A percentile compares a stretch with the other conserved stretches of the same genome.
Evolutionary conservation across 2,329 filamentous ascomycete genomes (phyloP).

Genomic region (Alternaria atra): DNA sequence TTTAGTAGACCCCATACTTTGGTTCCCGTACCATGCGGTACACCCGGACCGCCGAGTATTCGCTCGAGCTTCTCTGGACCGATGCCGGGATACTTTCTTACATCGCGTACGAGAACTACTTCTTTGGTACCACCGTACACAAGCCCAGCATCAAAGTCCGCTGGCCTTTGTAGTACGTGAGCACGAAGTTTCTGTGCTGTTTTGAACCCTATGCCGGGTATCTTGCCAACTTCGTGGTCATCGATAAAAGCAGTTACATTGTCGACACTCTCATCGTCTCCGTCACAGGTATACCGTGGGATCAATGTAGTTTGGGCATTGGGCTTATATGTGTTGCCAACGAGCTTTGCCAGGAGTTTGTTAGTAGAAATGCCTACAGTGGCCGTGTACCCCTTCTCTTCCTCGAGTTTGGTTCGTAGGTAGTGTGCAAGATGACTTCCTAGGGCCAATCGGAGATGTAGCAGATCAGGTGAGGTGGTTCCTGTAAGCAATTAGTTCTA

Average conservation of each 20-base stretch:
- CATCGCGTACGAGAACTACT: slow-evolving; percentile 69
- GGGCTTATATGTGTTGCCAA: slow-evolving; percentile 85
- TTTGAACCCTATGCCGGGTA: slow-evolving; percentile 87
- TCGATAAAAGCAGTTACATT: slow-evolving; percentile 78
- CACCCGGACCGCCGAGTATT: slow-evolving; percentile 74
- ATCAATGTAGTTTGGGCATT: slow-evolving; percentile 85
- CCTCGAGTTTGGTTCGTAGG: slow-evolving; percentile 75
- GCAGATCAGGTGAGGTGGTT: slow-evolving; percentile 42
- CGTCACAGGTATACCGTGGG: slow-evolving; percentile 63
- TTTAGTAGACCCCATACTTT: slow-evolving; percentile 82
- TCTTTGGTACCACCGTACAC: slow-evolving; percentile 63
- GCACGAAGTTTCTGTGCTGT: slow-evolving; percentile 73
- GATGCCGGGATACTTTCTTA: slow-evolving; percentile 70
- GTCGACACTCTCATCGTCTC: slow-evolving; percentile 29
- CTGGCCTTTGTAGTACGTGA: slow-evolving; percentile 62
- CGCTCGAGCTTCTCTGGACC: slow-evolving; percentile 71
- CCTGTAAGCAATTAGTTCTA: slow-evolving; percentile 30
- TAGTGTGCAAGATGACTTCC: slow-evolving; percentile 83
- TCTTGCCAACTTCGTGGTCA: slow-evolving; percentile 75
- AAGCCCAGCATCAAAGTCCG: slow-evolving; percentile 55
- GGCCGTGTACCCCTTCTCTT: slow-evolving; percentile 82
- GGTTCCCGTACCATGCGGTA: slow-evolving; percentile 74
- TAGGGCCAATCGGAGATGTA: slow-evolving; percentile 71
- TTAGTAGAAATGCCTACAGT: slow-evolving; percentile 89
- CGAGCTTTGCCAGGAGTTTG: slow-evolving; percentile 86